A percentile compares a stretch with the other conserved stretches of the same genome.
Evolutionary conservation across 805 yeast species (phyloP).

Genomic region (Cyberlindnera amylophila): DNA sequence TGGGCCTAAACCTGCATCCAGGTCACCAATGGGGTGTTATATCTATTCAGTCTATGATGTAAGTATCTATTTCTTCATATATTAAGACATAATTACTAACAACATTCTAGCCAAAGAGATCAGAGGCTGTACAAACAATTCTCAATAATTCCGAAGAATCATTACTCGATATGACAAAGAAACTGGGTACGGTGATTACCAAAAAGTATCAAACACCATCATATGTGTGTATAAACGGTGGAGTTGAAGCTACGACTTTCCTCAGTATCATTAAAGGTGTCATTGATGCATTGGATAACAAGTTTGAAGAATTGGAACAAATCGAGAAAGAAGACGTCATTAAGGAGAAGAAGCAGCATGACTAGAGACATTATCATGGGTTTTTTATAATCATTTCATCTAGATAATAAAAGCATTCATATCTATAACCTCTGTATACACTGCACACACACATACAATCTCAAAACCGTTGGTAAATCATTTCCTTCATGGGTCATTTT

Average conservation of each 20-base stretch:
- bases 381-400: too few relatives aligned
- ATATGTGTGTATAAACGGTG: conserved; percentile 44
- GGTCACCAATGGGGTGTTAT: conserved; percentile 12
- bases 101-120: conserved; percentile 9
- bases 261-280: conserved; percentile 28
- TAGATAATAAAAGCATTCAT: too few relatives aligned
- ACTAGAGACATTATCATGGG: too few relatives aligned
- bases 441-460: too few relatives aligned
- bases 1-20: conserved; percentile 3
- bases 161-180: conserved; percentile 39
- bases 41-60: conserved; percentile 14
- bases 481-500: too few relatives aligned
- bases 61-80: neutral
- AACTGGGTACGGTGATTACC: conserved; percentile 38
- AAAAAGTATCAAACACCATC: conserved; percentile 40
- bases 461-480: too few relatives aligned
- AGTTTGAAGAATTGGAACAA: neutral
- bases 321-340: neutral
- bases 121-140: conserved; percentile 38
- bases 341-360: too few relatives aligned
- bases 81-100: neutral
- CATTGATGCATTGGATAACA: conserved; percentile 28
- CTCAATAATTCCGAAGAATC: conserved; percentile 39
- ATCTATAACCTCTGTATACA: too few relatives aligned
- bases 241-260: conserved; percentile 33